Base-by-base conservation (phyloP, 1,284 basidiomycete genomes). In the Gymnopus androsaceus region DNA sequence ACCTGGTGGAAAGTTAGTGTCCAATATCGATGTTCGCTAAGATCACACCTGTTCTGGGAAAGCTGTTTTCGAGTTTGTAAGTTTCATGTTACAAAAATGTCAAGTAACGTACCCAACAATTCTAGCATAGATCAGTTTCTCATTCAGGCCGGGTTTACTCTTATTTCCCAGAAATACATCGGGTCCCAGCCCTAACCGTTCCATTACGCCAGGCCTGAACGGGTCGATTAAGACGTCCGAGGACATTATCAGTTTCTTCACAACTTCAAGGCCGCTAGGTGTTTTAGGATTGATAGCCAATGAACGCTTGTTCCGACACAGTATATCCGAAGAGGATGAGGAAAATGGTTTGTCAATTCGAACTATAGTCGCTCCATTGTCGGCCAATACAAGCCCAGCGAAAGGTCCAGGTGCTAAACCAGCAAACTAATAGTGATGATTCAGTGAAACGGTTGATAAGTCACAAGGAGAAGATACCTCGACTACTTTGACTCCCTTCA, bases 321-420 rank as follows among this genome's bases (percentile, higher is more conserved):
- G 78, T 4, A 83, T 66, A 67, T 90, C 88, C 1, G 60, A 57
- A 12, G 73, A 73, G 9, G 66, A 47, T 2, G 76, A 67, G 15
- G 69, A 71, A 1, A 81, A 81, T 56, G 78, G 79, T 44, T 50
- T 50, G 75, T 94, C 92, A 55, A 94, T 77, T 17, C 92, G 86
- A 40, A 83, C 81, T 33, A 94, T 91, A 51, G 81, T 81, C 14
- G 92, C 92, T 1, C 92, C 91, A 65, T 89, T 87, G 72, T 94
- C 91, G 7, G 90, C 85, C 33, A 94, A 79, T 42, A 94, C 69
- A 54, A 93, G 78, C n/a, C 88, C 90, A 7, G 89, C 83, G 62
- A 89, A 92, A 0, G 90, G 91, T 1, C 83, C 90, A 1, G 92
- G 92, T 4, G 90, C 92, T 14, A 94, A 76, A n/a, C 91, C 92